Base-by-base conservation (phyloP, 306 rosid species). In the Vachellia pachyceras region DNA sequence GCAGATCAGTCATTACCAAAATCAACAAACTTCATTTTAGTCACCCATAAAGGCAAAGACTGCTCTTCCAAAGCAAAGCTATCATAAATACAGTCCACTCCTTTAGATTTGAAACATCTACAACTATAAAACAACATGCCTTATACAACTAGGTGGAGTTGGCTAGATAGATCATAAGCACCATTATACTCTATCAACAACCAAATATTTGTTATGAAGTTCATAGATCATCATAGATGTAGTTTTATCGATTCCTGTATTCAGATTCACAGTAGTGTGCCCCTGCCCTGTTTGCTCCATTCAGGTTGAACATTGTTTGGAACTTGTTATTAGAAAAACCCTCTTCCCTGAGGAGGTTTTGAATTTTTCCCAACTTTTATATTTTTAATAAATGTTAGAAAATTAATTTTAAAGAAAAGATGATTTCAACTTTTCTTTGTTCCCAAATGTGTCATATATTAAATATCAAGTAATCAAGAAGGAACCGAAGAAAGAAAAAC, bases 91-190 rank as follows among this genome's bases (percentile, higher is more conserved):
- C 2, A 57, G 44, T 29, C n/a, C 4, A 69, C 37, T 13, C 64
- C 39, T 58, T 70, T 42, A 71, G 61, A 72, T 45, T 64, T 72
- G 25, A n/a, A 79, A 60, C 36, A 42, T 54, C 70, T 44, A 41
- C 36, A 46, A 46, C 10, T 44, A 70, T 37, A 44, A 11, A 44
- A 6, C 47, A 44, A 44, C 47, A 44, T 7, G 47, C 47, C 11
- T 44, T 44, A 6, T 7, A 44, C 47, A 44, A 44, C 47, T 6
- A 44, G 47, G 47, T 7, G 12, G 10, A 11, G 47, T 44, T 7
- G 47, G 47, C 10, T 6, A 44, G 8, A 44, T 7, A 11, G 47
- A 44, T 44, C 10, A 6, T 44, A 44, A 10, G 8, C 2, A 11
- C 47, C 11, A 44, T 44, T 44, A 7, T 44, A 44, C 47, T 44